Percentiles rank a stretch among this genome's conserved stretches.
Evolutionary conservation across 768 basidiomycete species (phyloP).

Genomic region (Suillus alpinus): DNA sequence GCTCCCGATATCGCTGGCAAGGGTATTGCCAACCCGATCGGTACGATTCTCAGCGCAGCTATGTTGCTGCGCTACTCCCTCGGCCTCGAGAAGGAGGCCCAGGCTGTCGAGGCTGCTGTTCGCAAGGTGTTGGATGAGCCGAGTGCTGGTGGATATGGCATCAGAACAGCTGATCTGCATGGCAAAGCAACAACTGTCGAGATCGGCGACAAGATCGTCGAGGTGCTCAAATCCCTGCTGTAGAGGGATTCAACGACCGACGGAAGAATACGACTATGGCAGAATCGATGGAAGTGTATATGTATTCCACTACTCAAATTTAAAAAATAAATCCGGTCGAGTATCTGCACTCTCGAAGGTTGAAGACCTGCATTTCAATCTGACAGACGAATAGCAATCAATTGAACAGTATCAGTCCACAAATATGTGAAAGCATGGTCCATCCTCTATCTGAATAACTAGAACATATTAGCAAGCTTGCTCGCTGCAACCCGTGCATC

Average conservation of each 20-base stretch:
- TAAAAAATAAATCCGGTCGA: background rate
- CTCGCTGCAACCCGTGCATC: constrained; percentile 87
- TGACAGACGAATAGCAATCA: background rate
- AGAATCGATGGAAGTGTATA: background rate
- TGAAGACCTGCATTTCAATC: background rate
- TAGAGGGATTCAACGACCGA: constrained; percentile 22
- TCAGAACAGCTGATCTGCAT: constrained; percentile 85
- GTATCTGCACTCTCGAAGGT: background rate
- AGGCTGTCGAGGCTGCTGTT: constrained; percentile 87
- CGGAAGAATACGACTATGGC: background rate
- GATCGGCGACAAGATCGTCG: constrained; percentile 81
- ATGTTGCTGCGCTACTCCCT: constrained; percentile 95
- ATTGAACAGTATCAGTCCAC: constrained; percentile 1
- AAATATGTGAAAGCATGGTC: background rate
- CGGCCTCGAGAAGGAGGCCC: constrained; percentile 80
- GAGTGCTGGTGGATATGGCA: constrained; percentile 66
- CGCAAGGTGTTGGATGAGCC: constrained; percentile 78
- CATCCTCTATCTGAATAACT: constrained; percentile 12
- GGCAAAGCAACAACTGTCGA: constrained; percentile 73
- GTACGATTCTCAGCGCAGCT: constrained; percentile 91
- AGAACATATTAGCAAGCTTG: constrained; percentile 90
- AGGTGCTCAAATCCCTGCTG: constrained; percentile 61
- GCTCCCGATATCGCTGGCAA: constrained; percentile 95
- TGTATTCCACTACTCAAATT: background rate
- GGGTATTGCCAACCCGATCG: constrained; percentile 92